A percentile compares a stretch with the other conserved stretches of the same genome.
Evolutionary conservation across 331 rosid species (phyloP).

Genomic region (Phaseolus coccineus): DNA sequence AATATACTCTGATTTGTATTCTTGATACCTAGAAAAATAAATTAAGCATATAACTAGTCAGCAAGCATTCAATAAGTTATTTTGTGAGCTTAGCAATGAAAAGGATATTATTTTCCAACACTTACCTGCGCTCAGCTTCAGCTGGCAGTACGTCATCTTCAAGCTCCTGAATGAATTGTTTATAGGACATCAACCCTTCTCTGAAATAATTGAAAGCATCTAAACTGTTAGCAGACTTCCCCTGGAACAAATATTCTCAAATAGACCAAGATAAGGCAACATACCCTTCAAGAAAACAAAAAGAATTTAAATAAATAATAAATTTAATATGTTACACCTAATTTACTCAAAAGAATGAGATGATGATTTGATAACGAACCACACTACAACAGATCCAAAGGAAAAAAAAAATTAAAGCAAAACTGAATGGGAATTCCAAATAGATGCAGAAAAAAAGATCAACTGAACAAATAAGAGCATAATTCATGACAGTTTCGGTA

Average conservation of each 20-base stretch:
- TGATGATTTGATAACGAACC: no score
- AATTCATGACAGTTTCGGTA: background rate
- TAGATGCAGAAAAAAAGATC: background rate
- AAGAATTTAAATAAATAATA: background rate
- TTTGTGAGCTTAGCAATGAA: conserved; percentile 1
- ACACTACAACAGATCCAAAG: background rate
- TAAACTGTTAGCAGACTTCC: conserved; percentile 32
- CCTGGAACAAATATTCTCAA: no score
- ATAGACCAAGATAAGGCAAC: no score
- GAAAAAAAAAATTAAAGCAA: background rate
- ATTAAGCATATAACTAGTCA: conserved; percentile 39
- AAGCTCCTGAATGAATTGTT: conserved; percentile 99
- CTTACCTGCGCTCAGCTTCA: conserved; percentile 97
- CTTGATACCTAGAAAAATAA: conserved; percentile 69
- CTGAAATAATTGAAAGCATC: conserved; percentile 59
- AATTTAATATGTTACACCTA: background rate
- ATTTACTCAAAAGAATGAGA: no score
- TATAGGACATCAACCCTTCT: conserved; percentile 98
- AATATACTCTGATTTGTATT: conserved; percentile 92
- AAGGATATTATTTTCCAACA: conserved; percentile 21
- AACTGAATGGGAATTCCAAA: conserved; percentile 11
- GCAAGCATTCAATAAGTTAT: conserved; percentile 27
- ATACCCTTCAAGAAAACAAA: background rate
- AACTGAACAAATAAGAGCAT: background rate
- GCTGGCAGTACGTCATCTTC: conserved; percentile 95